Conservation (phyloP, 148 eudicot species). For the Amaranthus palmeri region DNA sequence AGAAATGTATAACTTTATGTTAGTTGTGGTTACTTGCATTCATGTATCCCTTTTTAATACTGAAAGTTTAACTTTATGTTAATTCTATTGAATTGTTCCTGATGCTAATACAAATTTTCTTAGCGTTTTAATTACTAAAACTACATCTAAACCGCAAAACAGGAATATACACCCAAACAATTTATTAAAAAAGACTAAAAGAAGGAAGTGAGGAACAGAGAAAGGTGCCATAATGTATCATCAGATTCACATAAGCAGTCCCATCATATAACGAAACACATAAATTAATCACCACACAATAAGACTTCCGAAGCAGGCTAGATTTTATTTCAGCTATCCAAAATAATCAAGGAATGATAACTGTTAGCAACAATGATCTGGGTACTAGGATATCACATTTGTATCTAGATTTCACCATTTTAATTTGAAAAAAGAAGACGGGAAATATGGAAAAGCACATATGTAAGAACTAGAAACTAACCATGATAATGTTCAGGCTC, state of each 20-base stretch:
- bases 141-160: background rate
- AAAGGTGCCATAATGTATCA: background rate
- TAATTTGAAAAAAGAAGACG: background rate
- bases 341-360: background rate
- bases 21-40: too few relatives aligned
- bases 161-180: background rate
- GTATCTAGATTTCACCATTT: background rate
- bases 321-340: background rate
- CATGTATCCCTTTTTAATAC: too few relatives aligned
- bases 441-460: background rate
- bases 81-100: too few relatives aligned
- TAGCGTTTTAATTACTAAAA: too few relatives aligned
- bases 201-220: background rate
- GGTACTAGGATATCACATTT: too few relatives aligned
- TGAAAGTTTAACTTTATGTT: too few relatives aligned
- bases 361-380: background rate
- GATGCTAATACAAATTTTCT: too few relatives aligned
- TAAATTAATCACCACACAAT: background rate
- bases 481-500: conserved; percentile 94
- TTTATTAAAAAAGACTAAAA: background rate
- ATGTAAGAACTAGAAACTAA: conserved; percentile 23
- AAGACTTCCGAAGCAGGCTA: background rate
- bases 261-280: background rate
- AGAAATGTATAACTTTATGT: too few relatives aligned
- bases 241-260: background rate